Evolutionary conservation across 345 rosid genomes (phyloP), one percentile per base, ranked within the genome.

Genomic region (Lepidium sativum): DNA sequence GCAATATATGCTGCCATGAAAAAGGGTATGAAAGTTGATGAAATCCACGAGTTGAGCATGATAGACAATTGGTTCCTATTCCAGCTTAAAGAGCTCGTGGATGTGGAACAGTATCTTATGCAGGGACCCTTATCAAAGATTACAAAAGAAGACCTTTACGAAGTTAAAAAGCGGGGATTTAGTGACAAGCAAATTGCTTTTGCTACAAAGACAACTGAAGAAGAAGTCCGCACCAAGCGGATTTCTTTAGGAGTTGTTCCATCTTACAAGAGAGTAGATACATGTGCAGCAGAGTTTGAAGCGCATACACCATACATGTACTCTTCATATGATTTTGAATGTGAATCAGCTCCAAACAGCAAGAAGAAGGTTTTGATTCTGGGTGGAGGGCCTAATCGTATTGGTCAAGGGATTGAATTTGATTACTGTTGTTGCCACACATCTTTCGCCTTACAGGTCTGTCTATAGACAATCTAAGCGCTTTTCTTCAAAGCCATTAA

Each of bases 401-500:
- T 94, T 63, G 99, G 97, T 21, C 99, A 90, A 75, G 97, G 97
- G 54, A 94, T 94, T 70, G 99, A 94, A 61, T 94, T 94, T 64
- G 99, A 94, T 78, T 94, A 94, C 80, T 94, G 99, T 64, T 94
- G 99, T 70, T 94, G 99, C 77, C 99, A 90, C 73, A 80, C 97
- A 9, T 94, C 99, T 32, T 94, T 88, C 56, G 84, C 97, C 32
- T 89, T 94, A 69, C 96, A 91, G 99, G 99, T 91, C 38, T 70
- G 84, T 68, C 21, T 63, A 52, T 39, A 55, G 23, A 31, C 34
- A 18, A 27, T 52, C 42, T 42, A 58, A 51, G 54, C n/a, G 2
- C 27, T 60, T 48, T 53, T 56, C 14, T 17, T 21, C 15, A 15
- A 60, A 60, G 39, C 47, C 54, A 21, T 45, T 42, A n/a, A 39